Base-by-base conservation (phyloP, 2,329 filamentous ascomycete genomes). In the Byssoonygena ceratinophila region DNA sequence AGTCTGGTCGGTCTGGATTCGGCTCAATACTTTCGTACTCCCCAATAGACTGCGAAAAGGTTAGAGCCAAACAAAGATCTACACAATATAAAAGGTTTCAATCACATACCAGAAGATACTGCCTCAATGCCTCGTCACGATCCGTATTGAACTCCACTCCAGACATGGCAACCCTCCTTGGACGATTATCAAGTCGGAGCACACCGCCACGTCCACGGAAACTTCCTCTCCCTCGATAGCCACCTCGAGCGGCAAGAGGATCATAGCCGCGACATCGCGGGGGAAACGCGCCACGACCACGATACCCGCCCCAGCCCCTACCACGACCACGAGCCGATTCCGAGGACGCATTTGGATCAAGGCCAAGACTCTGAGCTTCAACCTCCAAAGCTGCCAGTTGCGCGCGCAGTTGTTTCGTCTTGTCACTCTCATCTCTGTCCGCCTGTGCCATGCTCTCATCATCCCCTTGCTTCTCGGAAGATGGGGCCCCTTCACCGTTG, bases 181-280 rank as follows among this genome's bases (percentile, higher is more conserved):
- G 76, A 23, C 79, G 69, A 58, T 81, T 81, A 60, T 82, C 79
- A 4, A 82, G 68, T 56, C 77, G 71, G 59, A 76, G 72, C 14
- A 79, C 76, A 51, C 72, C 74, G 29, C 75, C 73, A 23, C 71
- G 71, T 16, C 68, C 65, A 32, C 68, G 60, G 31, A 63, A 64
- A 6, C 60, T 64, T 48, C 69, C 70, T 47, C 71, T 70, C 2
- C 74, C 74, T 43, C 72, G 69, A 59, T 66, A 71, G 43, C 63
- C 63, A 44, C 68, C 68, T 46, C 64, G 63, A 22, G 64, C 63
- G 29, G 63, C 64, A 56, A 65, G 64, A 27, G 68, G 64, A 46
- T 70, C 67, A 54, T 66, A 72, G 18, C 68, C 70, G 50, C 69
- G 58, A 11, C 62, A 63, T 46, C 68, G 59, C 7, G 59, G 56